Conservation (phyloP, 1,284 basidiomycete genomes). For the Fistulina hepatica region DNA sequence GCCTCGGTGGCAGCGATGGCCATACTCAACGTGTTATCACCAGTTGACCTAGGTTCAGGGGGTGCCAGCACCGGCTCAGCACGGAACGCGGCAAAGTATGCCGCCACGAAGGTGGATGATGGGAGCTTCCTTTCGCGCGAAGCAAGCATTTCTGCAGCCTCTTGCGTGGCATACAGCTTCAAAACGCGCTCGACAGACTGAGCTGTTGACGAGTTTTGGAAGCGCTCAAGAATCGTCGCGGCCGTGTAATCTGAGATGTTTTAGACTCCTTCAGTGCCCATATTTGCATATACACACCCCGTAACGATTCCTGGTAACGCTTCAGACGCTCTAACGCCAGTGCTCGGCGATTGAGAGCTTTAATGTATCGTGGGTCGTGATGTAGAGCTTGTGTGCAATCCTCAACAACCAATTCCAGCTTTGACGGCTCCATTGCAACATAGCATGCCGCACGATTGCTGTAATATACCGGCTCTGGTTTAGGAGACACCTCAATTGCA, state of each 20-base stretch:
- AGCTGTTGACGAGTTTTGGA: conserved; percentile 75
- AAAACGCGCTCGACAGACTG: conserved; percentile 86
- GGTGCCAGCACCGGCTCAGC: conserved; percentile 66
- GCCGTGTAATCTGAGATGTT: conserved; percentile 78
- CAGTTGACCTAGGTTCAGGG: conserved; percentile 54
- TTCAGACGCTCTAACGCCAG: conserved; percentile 77
- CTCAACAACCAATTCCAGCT: conserved; percentile 76
- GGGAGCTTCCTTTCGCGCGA: conserved; percentile 79
- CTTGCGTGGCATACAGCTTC: conserved; percentile 70
- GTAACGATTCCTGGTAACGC: conserved; percentile 64
- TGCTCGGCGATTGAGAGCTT: conserved; percentile 91
- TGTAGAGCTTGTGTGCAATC: conserved; percentile 89
- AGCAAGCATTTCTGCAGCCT: conserved; percentile 61
- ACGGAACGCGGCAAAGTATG: conserved; percentile 97
- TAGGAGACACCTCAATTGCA: conserved; percentile 79
- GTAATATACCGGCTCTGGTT: conserved; percentile 90
- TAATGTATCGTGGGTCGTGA: conserved; percentile 83
- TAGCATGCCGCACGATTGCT: conserved; percentile 97
- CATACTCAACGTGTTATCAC: conserved; percentile 76
- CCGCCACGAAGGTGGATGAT: conserved; percentile 87
- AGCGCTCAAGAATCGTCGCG: conserved; percentile 88
- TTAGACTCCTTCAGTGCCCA: background rate
- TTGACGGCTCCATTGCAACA: conserved; percentile 80
- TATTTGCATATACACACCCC: conserved; percentile 41
- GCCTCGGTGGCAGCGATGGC: conserved; percentile 81